phyloP scores from a whole-genome alignment of 2,329 filamentous ascomycete genomes.

The Didymellaceae sp. region DNA sequence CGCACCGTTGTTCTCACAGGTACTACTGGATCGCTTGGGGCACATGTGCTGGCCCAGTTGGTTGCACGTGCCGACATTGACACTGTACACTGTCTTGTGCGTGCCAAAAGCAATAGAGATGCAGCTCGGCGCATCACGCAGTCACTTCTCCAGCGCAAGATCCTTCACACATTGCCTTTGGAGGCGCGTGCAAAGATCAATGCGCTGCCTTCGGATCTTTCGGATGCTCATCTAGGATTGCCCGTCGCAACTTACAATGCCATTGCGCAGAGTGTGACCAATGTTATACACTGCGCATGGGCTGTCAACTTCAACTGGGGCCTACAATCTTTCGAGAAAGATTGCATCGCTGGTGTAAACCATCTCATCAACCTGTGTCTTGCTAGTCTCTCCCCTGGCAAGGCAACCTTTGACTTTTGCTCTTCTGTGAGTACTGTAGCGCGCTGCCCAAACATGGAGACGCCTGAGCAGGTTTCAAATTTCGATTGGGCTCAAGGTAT shows the following conservation, averaged over 20 bases:
- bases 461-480: conserved; percentile 38
- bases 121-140: conserved; percentile 44
- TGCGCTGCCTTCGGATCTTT: conserved; percentile 50
- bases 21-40: conserved; percentile 69
- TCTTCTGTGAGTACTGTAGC: conserved; percentile 55
- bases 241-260: conserved; percentile 21
- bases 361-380: conserved; percentile 54
- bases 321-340: conserved; percentile 58
- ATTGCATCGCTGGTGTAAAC: conserved; percentile 53
- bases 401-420: conserved; percentile 54
- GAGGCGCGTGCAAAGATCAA: conserved; percentile 37
- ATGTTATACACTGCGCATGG: conserved; percentile 61
- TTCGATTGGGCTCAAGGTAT: conserved; percentile 55
- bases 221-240: conserved; percentile 51
- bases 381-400: conserved; percentile 36
- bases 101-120: conserved; percentile 50
- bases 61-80: conserved; percentile 35
- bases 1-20: conserved; percentile 61
- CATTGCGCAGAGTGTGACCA: conserved; percentile 39
- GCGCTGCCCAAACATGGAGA: conserved; percentile 40
- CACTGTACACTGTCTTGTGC: conserved; percentile 61
- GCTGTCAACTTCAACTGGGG: conserved; percentile 63
- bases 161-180: conserved; percentile 41
- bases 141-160: conserved; percentile 46
- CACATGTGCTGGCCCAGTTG: conserved; percentile 59